phyloP scores from a whole-genome alignment of 176 grass and related monocot species.

The Melocanna baccifera region DNA sequence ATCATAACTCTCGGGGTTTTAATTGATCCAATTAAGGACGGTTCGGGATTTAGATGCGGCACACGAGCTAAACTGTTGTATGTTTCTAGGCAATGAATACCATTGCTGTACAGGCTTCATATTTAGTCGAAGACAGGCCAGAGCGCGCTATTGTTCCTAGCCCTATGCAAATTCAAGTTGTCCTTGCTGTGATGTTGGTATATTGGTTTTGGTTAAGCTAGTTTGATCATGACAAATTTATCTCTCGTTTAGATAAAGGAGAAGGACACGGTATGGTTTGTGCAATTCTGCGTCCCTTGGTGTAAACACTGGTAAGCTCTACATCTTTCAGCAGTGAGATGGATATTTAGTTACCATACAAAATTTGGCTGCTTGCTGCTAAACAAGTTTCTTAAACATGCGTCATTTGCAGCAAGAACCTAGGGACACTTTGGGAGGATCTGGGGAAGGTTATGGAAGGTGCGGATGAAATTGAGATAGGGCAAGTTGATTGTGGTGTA shows the following conservation, averaged over 20 bases:
- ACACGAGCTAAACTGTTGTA: background rate
- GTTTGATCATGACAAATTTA: background rate
- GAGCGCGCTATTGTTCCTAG: background rate
- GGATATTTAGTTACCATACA: slow-evolving; percentile 2
- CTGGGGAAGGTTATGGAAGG: slow-evolving; percentile 72
- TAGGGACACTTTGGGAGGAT: slow-evolving; percentile 94
- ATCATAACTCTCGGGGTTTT: background rate
- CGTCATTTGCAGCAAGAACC: slow-evolving; percentile 66
- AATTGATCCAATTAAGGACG: background rate
- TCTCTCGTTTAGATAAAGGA: slow-evolving; percentile 71
- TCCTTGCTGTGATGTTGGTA: background rate
- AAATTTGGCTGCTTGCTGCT: background rate
- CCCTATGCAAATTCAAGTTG: background rate
- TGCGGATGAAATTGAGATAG: slow-evolving; percentile 88
- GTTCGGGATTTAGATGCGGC: background rate
- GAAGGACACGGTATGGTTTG: slow-evolving; percentile 88
- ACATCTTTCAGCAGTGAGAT: background rate
- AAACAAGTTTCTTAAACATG: slow-evolving; percentile 6
- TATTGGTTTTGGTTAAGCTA: background rate
- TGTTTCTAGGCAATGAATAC: background rate
- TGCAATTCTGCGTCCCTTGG: slow-evolving; percentile 86
- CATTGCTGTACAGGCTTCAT: background rate
- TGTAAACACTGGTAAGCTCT: slow-evolving; percentile 90
- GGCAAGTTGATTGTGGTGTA: slow-evolving; percentile 74
- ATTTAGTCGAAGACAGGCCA: background rate